Evolutionary conservation across 768 basidiomycete species (phyloP), one percentile per base, ranked within the genome.

Genomic region (Mrakia hoshinonis): DNA sequence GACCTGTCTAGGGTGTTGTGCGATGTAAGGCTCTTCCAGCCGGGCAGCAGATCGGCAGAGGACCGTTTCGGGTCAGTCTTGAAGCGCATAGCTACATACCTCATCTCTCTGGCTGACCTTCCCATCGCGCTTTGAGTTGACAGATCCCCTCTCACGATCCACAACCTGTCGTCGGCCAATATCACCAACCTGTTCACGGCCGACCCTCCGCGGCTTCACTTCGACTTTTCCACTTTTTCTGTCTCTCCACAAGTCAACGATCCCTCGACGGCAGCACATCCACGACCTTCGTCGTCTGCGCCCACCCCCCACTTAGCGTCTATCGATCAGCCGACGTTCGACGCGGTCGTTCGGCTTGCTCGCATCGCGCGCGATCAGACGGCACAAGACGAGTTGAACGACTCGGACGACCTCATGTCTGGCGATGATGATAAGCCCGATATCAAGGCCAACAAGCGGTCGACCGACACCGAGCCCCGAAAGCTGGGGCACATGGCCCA

Each of bases 171-270:
- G 5, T 36, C 31, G 9, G 34, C 58, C 9, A 61, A 36, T 31
- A 61, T 61, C 58, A 38, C 34, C 31, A 61, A 61, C 34, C 34
- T 61, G 31, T 61, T 61, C 58, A 61, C 58, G 31, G 58, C 31
- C 20, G 11, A 18, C 31, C 58, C 58, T 38, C 58, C 31, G n/a
- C 31, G 31, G 0, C 36, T 34, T 31, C 31, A 38, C 31, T 61
- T 39, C 34, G 22, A 18, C 34, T 61, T 61, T 36, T 12, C 58
- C 18, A 61, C 58, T 31, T 61, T 61, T 36, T 61, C 58, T 22
- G 15, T 20, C 1, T 36, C 58, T 38, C 36, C 58, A n/a, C n/a
- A n/a, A 6, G 9, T 31, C 58, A 9, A 15, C 43, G 43, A 43
- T 34, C 58, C 20, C 36, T 22, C 13, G 29, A 12, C 34, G 24